A percentile compares a stretch with the other conserved stretches of the same genome.
Conservation (phyloP, 805 yeast genomes). For the Monosporozyma servazzii region DNA sequence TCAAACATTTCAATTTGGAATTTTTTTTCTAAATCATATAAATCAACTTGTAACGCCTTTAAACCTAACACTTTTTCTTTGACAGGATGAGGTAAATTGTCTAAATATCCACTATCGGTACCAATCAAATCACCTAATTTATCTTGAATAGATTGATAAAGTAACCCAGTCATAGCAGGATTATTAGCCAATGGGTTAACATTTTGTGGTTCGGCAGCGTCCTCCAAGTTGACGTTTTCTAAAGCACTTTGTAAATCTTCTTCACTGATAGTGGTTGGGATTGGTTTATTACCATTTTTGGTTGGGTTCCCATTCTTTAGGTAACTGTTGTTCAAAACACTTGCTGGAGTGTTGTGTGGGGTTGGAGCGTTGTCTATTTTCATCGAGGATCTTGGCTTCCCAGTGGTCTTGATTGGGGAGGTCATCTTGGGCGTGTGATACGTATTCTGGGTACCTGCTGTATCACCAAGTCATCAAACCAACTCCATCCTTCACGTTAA, state of each 20-base stretch:
- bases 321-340: constrained; percentile 59
- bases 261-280: constrained; percentile 67
- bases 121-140: constrained; percentile 81
- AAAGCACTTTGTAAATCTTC: constrained; percentile 43
- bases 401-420: constrained; percentile 72
- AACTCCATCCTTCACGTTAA: too few species aligned
- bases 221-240: background rate
- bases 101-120: constrained; percentile 77
- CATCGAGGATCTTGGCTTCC: constrained; percentile 36
- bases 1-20: constrained; percentile 83
- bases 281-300: constrained; percentile 8
- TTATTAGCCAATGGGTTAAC: constrained; percentile 38
- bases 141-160: constrained; percentile 82
- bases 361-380: constrained; percentile 91
- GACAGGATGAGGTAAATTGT: constrained; percentile 59
- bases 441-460: background rate
- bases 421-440: constrained; percentile 42
- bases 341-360: constrained; percentile 96
- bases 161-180: constrained; percentile 42
- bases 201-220: constrained; percentile 11
- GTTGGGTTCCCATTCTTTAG: constrained; percentile 53
- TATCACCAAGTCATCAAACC: background rate
- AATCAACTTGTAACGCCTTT: constrained; percentile 70
- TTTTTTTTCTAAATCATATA: constrained; percentile 77
- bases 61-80: constrained; percentile 73